Evolutionary conservation across 768 basidiomycete species (phyloP).

Genomic region (Russula lepida): DNA sequence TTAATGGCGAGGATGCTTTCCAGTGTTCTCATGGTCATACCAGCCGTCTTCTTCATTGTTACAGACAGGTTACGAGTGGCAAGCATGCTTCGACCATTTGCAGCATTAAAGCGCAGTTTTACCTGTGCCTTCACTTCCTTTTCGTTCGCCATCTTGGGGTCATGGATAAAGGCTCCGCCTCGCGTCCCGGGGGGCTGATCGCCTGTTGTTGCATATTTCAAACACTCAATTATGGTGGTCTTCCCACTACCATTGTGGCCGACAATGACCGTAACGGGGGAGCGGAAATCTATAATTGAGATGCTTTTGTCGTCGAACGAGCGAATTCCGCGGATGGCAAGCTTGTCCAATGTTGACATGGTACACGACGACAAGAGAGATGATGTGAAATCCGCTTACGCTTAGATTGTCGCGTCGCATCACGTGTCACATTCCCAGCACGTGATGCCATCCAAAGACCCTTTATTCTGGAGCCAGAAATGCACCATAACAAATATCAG

Average conservation of each 20-base stretch:
- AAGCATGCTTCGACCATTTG: constrained; percentile 84
- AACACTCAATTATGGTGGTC: constrained; percentile 98
- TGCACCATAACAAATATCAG: background rate
- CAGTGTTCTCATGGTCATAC: constrained; percentile 94
- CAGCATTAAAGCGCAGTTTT: constrained; percentile 84
- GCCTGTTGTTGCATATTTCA: constrained; percentile 98
- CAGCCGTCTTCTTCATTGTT: constrained; percentile 80
- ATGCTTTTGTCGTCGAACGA: constrained; percentile 95
- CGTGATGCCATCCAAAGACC: background rate
- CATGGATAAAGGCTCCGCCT: constrained; percentile 97
- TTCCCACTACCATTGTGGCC: constrained; percentile 98
- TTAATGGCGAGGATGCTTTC: constrained; percentile 83
- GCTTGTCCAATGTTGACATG: constrained; percentile 85
- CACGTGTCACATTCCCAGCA: background rate
- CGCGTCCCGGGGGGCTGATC: constrained; percentile 97
- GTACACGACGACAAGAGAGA: constrained; percentile 1
- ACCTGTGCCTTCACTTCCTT: constrained; percentile 99
- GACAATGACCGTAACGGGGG: constrained; percentile 95
- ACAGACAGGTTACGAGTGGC: constrained; percentile 88
- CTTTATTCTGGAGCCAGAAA: background rate
- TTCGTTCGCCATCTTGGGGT: constrained; percentile 99
- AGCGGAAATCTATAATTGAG: constrained; percentile 92
- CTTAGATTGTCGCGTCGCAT: constrained; percentile 8
- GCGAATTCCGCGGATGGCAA: constrained; percentile 89
- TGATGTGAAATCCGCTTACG: too few species aligned